Evolutionary conservation across 495 filamentous ascomycete species (phyloP).

Genomic region (Neurospora sp.): DNA sequence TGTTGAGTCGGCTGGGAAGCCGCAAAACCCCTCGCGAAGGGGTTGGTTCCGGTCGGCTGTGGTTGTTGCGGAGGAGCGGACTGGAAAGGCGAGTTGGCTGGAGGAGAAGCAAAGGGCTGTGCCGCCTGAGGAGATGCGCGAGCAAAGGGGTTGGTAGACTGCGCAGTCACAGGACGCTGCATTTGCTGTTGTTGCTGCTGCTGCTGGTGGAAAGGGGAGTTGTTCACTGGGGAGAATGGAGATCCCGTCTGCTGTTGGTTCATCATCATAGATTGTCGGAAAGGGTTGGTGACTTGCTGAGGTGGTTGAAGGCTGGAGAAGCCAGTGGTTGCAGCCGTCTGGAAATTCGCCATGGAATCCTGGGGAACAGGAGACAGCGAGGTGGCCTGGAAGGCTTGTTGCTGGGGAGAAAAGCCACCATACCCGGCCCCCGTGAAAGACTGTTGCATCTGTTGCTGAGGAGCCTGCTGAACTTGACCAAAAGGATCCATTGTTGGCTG

Average conservation of each 20-base stretch:
- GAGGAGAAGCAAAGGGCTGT: constrained; percentile 37
- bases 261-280: constrained; percentile 75
- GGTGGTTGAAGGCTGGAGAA: constrained; percentile 36
- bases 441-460: constrained; percentile 31
- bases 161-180: constrained; percentile 33
- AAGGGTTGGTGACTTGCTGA: constrained; percentile 70
- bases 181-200: constrained; percentile 8
- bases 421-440: constrained; percentile 73
- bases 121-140: constrained; percentile 39
- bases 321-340: constrained; percentile 24
- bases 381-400: constrained; percentile 41
- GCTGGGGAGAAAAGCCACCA: constrained; percentile 69
- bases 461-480: constrained; percentile 28
- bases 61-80: constrained; percentile 46
- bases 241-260: constrained; percentile 36
- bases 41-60: constrained; percentile 59
- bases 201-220: not conserved
- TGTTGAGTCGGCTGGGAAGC: constrained; percentile 22
- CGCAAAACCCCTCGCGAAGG: constrained; percentile 47
- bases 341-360: constrained; percentile 45
- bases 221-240: constrained; percentile 13
- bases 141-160: constrained; percentile 83
- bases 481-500: constrained; percentile 7
- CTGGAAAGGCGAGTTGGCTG: constrained; percentile 38
- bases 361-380: constrained; percentile 55